Evolutionary conservation across 2,329 filamentous ascomycete genomes (phyloP).

Genomic region (Claviceps africana): DNA sequence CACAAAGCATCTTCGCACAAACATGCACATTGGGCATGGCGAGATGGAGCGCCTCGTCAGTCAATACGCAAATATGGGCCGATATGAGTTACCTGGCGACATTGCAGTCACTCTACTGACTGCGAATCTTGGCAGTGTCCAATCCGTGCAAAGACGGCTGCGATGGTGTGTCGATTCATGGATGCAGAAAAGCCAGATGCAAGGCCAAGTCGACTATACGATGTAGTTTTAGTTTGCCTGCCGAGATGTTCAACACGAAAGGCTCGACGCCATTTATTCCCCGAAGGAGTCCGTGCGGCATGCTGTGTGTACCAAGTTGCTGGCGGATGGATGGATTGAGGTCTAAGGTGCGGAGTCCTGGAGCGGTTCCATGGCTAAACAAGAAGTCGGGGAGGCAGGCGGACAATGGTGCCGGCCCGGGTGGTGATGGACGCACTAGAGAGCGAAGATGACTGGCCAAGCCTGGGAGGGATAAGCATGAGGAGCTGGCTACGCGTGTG

Average conservation of each 20-base stretch:
- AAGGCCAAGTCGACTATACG: slow-evolving; percentile 1
- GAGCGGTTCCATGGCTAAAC: background rate
- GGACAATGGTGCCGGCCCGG: too few species aligned
- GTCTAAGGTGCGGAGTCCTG: background rate
- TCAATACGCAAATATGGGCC: background rate
- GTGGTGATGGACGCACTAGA: background rate
- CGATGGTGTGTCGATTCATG: slow-evolving; percentile 1
- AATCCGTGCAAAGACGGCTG: slow-evolving; percentile 1
- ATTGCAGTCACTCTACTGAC: background rate
- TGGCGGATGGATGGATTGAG: background rate
- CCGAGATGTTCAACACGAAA: background rate
- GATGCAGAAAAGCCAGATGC: background rate
- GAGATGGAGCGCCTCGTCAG: background rate
- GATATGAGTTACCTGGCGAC: background rate
- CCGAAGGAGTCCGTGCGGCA: background rate
- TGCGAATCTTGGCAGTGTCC: background rate
- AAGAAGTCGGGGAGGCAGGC: background rate
- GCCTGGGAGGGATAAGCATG: background rate
- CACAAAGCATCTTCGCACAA: background rate
- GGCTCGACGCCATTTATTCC: background rate
- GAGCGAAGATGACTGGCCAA: background rate
- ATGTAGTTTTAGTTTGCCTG: background rate
- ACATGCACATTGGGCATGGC: background rate
- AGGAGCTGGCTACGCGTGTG: too few species aligned
- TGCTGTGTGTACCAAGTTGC: background rate